Percentiles rank a stretch among this genome's conserved stretches.
Conservation (phyloP, 805 yeast species). For the Debaryomyces hansenii region DNA sequence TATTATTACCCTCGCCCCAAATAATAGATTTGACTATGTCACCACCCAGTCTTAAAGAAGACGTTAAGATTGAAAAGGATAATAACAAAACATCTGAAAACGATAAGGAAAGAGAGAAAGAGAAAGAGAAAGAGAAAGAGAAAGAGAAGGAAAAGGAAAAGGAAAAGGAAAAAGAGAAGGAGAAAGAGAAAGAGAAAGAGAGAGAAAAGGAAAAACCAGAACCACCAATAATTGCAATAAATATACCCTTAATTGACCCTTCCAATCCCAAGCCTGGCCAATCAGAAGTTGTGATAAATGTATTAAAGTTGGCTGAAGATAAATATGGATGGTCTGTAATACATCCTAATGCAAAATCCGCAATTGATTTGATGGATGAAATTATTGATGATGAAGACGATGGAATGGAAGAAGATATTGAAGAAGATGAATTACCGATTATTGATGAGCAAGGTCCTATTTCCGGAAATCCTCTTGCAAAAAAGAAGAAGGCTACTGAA, state of each 20-base stretch:
- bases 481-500: constrained; percentile 18
- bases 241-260: constrained; percentile 50
- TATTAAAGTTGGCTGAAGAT: constrained; percentile 72
- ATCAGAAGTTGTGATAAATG: constrained; percentile 67
- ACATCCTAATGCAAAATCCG: constrained; percentile 65
- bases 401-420: constrained; percentile 26
- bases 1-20: constrained; percentile 21
- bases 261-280: constrained; percentile 55
- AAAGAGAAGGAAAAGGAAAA: constrained; percentile 9
- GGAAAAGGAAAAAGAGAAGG: constrained; percentile 10
- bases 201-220: constrained; percentile 21
- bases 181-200: constrained; percentile 10
- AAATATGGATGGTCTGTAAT: constrained; percentile 77
- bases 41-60: background rate
- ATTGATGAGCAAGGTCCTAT: constrained; percentile 8
- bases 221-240: constrained; percentile 53
- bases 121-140: constrained; percentile 5
- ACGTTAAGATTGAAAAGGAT: background rate
- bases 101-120: constrained; percentile 6
- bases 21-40: constrained; percentile 14
- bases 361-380: constrained; percentile 49
- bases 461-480: background rate
- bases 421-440: constrained; percentile 29
- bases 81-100: background rate
- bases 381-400: constrained; percentile 32